Evolutionary conservation across 768 basidiomycete species (phyloP), one percentile per base, ranked within the genome.

Genomic region (Pluteus cervinus): DNA sequence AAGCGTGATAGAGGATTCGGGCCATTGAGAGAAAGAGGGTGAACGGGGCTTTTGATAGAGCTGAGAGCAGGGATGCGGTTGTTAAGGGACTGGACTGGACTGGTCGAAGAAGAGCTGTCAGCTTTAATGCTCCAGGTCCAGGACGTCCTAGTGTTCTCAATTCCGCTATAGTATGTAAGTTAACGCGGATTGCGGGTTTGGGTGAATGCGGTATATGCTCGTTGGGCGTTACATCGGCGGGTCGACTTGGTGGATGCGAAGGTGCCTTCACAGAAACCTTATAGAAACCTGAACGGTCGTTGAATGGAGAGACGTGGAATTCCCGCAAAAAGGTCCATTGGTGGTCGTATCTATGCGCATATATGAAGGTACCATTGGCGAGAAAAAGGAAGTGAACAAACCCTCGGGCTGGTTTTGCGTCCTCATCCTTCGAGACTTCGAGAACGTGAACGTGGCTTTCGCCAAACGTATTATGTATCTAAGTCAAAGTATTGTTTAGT

Each of bases 301-400:
- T 86, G 66, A 84, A 85, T 0, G 84, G 81, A 1, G 81, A 86
- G 31, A 86, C 82, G 46, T 86, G 81, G 52, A 86, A 86, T 43
- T 73, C 66, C 17, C 81, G 75, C 14, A 62, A 65, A 37, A 86
- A 74, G 0, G 73, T 76, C 79, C 82, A 86, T 39, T 76, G 71
- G 43, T 79, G 70, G 38, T 77, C 65, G 43, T 69, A 76, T 1
- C 76, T 76, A 46, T n/a, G 17, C 16, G 4, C 11, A 35, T 28
- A 14, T 10, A 2, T 16, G 21, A 22, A 21, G 38, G 21, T 15
- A 29, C 18, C n/a, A 18, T 4, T 12, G 22, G 26, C 17, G 7
- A 1, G 18, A 14, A 37, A 37, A 30, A 23, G 25, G 12, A 8
- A 14, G n/a, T 6, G 14, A 14, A 51, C 58, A 49, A 44, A 71